A percentile compares a stretch with the other conserved stretches of the same genome.
phyloP scores from a whole-genome alignment of 306 rosid genomes.

The Fragaria ananassa region DNA sequence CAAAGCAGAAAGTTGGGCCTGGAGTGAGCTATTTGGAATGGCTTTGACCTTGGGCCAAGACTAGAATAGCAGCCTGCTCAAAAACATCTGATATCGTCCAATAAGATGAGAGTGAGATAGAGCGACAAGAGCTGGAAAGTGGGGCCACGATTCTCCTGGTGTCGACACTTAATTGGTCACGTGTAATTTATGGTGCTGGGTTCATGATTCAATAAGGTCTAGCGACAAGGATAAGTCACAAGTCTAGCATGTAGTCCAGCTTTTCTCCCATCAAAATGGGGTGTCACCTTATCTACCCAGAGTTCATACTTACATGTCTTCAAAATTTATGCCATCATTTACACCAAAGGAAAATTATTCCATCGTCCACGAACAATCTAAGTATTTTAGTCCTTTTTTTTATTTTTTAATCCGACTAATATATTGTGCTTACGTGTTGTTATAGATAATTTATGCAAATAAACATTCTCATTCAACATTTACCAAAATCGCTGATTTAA shows the following conservation, averaged over 20 bases:
- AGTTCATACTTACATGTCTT: too few relatives aligned
- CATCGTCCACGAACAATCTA: too few relatives aligned
- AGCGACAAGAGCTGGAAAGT: neutral
- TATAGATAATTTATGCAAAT: too few relatives aligned
- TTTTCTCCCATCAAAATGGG: constrained; percentile 1
- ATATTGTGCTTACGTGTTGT: too few relatives aligned
- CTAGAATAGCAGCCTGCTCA: neutral
- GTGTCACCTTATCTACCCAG: neutral
- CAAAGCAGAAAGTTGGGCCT: neutral
- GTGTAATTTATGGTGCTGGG: neutral
- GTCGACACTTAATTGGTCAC: neutral
- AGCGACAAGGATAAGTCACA: neutral
- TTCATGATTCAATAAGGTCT: neutral
- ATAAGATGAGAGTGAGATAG: too few relatives aligned
- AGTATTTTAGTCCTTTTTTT: too few relatives aligned
- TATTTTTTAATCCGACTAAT: too few relatives aligned
- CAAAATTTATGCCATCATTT: too few relatives aligned
- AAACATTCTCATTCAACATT: neutral
- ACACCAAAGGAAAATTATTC: too few relatives aligned
- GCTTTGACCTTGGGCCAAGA: neutral
- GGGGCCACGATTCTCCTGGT: neutral
- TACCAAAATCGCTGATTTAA: too few relatives aligned
- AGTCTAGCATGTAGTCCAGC: neutral
- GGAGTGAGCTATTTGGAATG: neutral
- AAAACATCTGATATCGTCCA: neutral